Conservation (phyloP, 2,329 filamentous ascomycete species). For the Aspergillus ruber region DNA sequence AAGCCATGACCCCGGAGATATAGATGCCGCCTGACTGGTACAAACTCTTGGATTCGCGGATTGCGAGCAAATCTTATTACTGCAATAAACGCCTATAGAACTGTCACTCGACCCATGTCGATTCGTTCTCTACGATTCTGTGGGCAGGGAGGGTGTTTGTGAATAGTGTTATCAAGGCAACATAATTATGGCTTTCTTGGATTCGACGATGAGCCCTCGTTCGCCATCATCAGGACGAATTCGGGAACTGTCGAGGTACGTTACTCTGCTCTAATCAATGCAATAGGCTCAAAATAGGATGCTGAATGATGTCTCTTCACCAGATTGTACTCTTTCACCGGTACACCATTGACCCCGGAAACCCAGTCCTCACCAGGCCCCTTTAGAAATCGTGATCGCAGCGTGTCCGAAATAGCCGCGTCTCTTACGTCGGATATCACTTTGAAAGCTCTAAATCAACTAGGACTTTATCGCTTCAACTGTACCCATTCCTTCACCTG, state of each 20-base stretch:
- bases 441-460: constrained; percentile 46
- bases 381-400: no score
- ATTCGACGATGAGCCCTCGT: background rate
- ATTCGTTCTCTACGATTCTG: background rate
- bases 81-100: background rate
- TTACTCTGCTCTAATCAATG: background rate
- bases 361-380: background rate
- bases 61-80: no score
- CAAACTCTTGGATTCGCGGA: no score
- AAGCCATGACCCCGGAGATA: no score
- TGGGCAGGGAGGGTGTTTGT: background rate
- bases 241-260: background rate
- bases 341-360: background rate
- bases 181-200: background rate
- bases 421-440: constrained; percentile 14
- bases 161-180: background rate
- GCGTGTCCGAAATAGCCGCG: background rate
- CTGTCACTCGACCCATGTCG: background rate
- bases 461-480: constrained; percentile 40
- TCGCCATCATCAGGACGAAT: background rate
- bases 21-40: no score
- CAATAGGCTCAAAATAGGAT: background rate
- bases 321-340: background rate
- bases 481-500: constrained; percentile 42
- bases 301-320: background rate